Base-by-base conservation (phyloP, 805 yeast species). In the Saccharomycopsis sp. region DNA sequence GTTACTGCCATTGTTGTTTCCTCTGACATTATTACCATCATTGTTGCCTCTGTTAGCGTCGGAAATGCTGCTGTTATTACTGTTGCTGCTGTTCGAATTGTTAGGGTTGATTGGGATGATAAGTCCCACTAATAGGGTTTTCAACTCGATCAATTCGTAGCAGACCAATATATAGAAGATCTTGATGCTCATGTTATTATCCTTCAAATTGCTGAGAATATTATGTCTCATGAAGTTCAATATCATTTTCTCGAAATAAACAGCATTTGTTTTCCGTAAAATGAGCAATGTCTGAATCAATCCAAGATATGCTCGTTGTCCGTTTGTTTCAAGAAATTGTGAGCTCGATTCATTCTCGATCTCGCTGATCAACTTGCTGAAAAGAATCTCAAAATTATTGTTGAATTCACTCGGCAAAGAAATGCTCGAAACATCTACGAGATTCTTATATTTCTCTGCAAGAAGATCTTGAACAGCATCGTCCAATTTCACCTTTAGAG, bases 91-190 rank as follows among this genome's bases (percentile, higher is more conserved):
- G 14, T 14, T 35, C 8, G 41, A 8, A 35, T 14, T 35, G 14
- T 35, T 35, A 35, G 8, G 8, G 22, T 19, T 44, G 49, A 44
- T 44, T 3, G 12, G 59, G 55, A 50, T 64, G 62, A 23, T 24
- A 12, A 47, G 50, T 17, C 51, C 57, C 17, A 22, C 22, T 14
- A 57, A 47, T 17, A 57, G n/a, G 17, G 35, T 34, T 15, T 44
- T 34, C n/a, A 54, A 41, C 9, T 50, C 55, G 3, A 58, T 49
- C 19, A 58, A 51, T 22, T 55, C 60, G 41, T 58, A 24, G n/a
- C 25, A 15, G 2, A 51, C 51, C 34, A 58, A 55, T 14, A 54
- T 17, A 17, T 19, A 58, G 19, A 58, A 42, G 2, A 29, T n/a
- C 23, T 49, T 44, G 14, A 57, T 8, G 14, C 41, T 25, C 12